phyloP scores from a whole-genome alignment of 371 early-diverging fungal species.

The Mortierella sp. region DNA sequence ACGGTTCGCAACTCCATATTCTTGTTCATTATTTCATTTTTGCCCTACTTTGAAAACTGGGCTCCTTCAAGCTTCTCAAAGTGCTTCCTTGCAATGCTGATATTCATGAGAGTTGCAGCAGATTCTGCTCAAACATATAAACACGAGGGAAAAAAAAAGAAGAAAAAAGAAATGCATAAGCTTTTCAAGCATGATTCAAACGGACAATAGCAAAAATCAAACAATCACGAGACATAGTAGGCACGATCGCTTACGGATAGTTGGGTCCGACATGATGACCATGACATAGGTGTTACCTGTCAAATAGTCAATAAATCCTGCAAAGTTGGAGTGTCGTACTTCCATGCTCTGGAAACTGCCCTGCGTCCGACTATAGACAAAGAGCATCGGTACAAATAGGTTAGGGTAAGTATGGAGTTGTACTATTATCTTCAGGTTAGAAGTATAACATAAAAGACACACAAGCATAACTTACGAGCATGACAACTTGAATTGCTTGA shows the following conservation, averaged over 20 bases:
- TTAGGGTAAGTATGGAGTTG: background rate
- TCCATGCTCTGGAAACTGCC: slow-evolving; percentile 93
- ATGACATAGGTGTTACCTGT: slow-evolving; percentile 96
- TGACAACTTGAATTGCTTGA: slow-evolving; percentile 93
- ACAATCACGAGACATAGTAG: background rate
- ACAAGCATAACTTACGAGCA: slow-evolving; percentile 70
- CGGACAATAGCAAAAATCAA: background rate
- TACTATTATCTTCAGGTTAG: background rate
- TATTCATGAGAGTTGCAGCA: slow-evolving; percentile 87
- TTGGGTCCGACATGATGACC: slow-evolving; percentile 92
- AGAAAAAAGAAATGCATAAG: background rate
- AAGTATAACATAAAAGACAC: background rate
- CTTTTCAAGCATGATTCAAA: background rate
- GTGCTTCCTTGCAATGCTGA: slow-evolving; percentile 86
- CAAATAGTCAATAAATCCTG: slow-evolving; percentile 92
- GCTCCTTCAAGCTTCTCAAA: slow-evolving; percentile 86
- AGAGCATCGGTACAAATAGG: background rate
- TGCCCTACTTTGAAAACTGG: slow-evolving; percentile 54
- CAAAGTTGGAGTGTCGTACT: slow-evolving; percentile 83
- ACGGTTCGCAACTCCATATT: background rate
- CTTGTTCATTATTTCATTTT: background rate
- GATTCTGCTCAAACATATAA: slow-evolving; percentile 68
- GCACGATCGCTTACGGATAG: slow-evolving; percentile 81
- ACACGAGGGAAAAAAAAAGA: background rate
- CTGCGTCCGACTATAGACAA: slow-evolving; percentile 75